A percentile compares a stretch with the other conserved stretches of the same genome.
phyloP scores from a whole-genome alignment of 2,329 filamentous ascomycete genomes.

The Pseudocercospora eumusae region DNA sequence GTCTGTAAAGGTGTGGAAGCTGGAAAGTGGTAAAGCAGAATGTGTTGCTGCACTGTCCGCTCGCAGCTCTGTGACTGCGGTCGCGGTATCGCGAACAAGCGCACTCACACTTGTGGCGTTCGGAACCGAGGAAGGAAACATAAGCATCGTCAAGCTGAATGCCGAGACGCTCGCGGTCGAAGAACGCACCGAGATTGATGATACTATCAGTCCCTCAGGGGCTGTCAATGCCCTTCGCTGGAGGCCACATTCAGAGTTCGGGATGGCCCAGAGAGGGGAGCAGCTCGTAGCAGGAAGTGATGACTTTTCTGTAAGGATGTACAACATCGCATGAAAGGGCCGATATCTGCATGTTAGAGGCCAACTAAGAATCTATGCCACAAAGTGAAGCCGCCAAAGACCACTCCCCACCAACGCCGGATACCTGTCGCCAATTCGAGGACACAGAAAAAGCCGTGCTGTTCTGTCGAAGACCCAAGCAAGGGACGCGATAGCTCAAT shows the following conservation, averaged over 20 bases:
- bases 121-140: slow-evolving; percentile 36
- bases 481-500: not conserved
- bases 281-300: slow-evolving; percentile 47
- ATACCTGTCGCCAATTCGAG: not conserved
- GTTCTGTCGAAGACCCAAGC: not conserved
- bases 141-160: slow-evolving; percentile 25
- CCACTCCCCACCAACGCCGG: not conserved
- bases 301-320: slow-evolving; percentile 45
- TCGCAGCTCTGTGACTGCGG: slow-evolving; percentile 38
- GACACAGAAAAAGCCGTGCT: not conserved
- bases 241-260: slow-evolving; percentile 27
- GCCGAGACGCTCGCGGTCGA: slow-evolving; percentile 19
- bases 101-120: slow-evolving; percentile 27
- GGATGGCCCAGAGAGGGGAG: not conserved
- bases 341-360: too few species aligned
- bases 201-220: slow-evolving; percentile 27
- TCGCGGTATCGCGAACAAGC: slow-evolving; percentile 32
- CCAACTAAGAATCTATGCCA: too few species aligned
- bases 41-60: slow-evolving; percentile 33
- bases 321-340: slow-evolving; percentile 19
- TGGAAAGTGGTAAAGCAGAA: slow-evolving; percentile 31
- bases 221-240: slow-evolving; percentile 37
- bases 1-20: slow-evolving; percentile 64
- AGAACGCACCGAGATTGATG: slow-evolving; percentile 16
- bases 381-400: not conserved